Evolutionary conservation across 2,329 filamentous ascomycete species (phyloP), one percentile per base, ranked within the genome.

Genomic region (Cryphonectria naterciae): DNA sequence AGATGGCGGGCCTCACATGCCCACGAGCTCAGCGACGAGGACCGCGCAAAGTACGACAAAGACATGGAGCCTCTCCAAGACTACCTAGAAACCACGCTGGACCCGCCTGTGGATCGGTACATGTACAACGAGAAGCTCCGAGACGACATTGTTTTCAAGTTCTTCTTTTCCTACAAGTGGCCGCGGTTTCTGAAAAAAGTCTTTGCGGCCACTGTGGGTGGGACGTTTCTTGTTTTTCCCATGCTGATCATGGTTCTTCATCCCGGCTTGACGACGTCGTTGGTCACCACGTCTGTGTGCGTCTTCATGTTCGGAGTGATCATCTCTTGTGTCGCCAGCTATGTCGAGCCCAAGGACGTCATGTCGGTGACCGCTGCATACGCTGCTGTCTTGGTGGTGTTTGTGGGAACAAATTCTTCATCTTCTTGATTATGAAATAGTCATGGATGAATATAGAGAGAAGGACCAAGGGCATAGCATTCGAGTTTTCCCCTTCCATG

Each of bases 231-330:
- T 11, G 54, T 58, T 17, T 19, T 32, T 6, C 54, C 54, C 28
- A 58, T 58, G 54, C 54, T 58, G 25, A 35, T 58, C 54, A 58
- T 58, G 54, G 54, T 58, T 8, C 54, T 58, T 58, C 28, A 58
- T 58, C 25, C 54, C 25, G 25, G n/a, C 15, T 11, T 58, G 54
- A 35, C 15, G 4, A 58, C 54, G 25, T 58, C 54, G 25, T 35
- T 62, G 32, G 35, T 62, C 19, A 62, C 58, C 32, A 62, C 58
- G 13, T 62, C 32, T 37, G 58, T 41, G 22, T 39, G 58, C 22
- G 35, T 62, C 35, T 39, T 62, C 19, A 4, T 62, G 19, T 62
- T 62, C 6, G 58, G 58, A 37, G 15, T 62, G 3, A 19, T 41
- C 32, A 62, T 37, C 32, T 62, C 60, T 6, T 37, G 28, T 7